These are phyloP conservation scores for Pseudognaphalium luteoalbum DNA, from an alignment of 129 eudicot genomes.

Conservation along the genomic window DNA sequence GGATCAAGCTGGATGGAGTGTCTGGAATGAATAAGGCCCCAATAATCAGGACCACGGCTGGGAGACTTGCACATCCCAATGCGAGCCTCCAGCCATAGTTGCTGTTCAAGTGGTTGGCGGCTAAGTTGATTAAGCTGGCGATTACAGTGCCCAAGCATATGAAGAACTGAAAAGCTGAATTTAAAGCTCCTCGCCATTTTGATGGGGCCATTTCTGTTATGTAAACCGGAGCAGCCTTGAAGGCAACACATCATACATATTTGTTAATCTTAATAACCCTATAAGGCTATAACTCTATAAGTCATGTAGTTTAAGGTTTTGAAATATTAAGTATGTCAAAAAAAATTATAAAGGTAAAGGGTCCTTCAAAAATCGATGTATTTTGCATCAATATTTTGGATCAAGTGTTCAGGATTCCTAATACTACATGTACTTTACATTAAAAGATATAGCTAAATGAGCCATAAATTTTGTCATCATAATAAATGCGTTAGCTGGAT, in stretches of 20 bases:
- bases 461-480: neutral
- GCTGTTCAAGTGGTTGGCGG: conserved; percentile 16
- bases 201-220: conserved; percentile 59
- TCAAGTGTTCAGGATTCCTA: neutral
- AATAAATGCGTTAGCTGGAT: neutral
- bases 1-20: conserved; percentile 49
- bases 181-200: conserved; percentile 52
- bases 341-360: neutral
- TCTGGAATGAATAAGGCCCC: conserved; percentile 47
- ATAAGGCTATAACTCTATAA: neutral
- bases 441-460: neutral
- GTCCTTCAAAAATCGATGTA: neutral
- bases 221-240: conserved; percentile 56
- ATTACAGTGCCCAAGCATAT: conserved; percentile 32
- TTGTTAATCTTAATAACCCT: neutral
- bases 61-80: conserved; percentile 38
- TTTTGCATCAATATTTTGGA: neutral
- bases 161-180: conserved; percentile 45
- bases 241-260: neutral
- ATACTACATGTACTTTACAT: neutral
- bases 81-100: conserved; percentile 43
- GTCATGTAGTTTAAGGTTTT: neutral
- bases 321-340: neutral
- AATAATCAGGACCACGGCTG: conserved; percentile 35
- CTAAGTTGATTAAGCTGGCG: conserved; percentile 37